Evolutionary conservation across 2,329 filamentous ascomycete species (phyloP).

Genomic region (Verticillium dahliae): DNA sequence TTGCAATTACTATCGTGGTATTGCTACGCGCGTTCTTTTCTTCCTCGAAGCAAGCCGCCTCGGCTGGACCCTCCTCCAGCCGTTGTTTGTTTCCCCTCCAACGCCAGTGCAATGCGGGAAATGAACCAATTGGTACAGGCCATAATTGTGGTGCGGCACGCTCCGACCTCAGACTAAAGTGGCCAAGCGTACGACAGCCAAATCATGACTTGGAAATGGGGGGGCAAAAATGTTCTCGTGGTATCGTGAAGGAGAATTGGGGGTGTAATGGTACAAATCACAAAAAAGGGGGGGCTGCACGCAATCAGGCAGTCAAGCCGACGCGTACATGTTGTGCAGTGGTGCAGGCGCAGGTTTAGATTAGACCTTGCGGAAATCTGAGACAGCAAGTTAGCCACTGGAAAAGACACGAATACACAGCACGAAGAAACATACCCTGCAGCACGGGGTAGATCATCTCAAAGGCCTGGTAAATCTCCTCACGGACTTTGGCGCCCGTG

Average conservation of each 20-base stretch:
- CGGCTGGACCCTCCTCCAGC: conserved; percentile 13
- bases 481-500: conserved; percentile 93
- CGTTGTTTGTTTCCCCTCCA: conserved; percentile 26
- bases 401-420: not conserved
- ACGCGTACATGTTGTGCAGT: not conserved
- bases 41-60: conserved; percentile 22
- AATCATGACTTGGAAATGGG: conserved; percentile 5
- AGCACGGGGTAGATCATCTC: conserved; percentile 96
- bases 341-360: conserved; percentile 26
- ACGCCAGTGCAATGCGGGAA: conserved; percentile 54
- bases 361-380: conserved; percentile 55
- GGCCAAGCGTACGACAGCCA: conserved; percentile 3
- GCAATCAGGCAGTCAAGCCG: not conserved
- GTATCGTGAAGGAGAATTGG: conserved; percentile 33
- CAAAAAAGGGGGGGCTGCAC: conserved; percentile 8
- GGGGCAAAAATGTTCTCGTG: conserved; percentile 31
- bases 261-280: conserved; percentile 34
- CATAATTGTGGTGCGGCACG: conserved; percentile 5
- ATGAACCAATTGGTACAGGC: conserved; percentile 30
- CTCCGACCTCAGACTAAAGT: not conserved
- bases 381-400: conserved; percentile 3
- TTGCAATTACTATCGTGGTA: conserved; percentile 1
- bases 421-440: conserved; percentile 54
- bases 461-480: conserved; percentile 96
- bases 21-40: conserved; percentile 20